Base-by-base conservation (phyloP, 2,329 filamentous ascomycete species). In the Nothophaeocryptopus gaeumannii region DNA sequence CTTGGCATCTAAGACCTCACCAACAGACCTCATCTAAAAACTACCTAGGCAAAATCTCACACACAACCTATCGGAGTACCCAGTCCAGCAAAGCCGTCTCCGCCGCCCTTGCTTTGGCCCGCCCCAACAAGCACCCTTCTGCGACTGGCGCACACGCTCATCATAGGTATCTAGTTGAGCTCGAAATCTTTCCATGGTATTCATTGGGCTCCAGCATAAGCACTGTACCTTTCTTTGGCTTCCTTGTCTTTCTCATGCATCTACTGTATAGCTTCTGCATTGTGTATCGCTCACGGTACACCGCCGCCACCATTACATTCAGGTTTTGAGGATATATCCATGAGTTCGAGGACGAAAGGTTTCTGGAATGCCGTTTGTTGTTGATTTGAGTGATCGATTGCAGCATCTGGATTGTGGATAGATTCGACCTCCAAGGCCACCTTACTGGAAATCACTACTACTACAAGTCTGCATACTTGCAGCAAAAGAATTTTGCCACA, bases 361-460 rank as follows among this genome's bases (percentile, higher is more conserved):
- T 9, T 15, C 13, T 35, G 36, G 41, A 47, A 55, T 56, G 53
- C 47, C 44, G 20, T 51, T 42, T 20, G 15, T 45, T 30, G 43
- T 47, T 10, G 31, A 45, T 31, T 20, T 48, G 30, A 53, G 53
- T 15, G 47, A 50, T 13, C 40, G 43, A 48, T 34, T 47, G n/a
- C 46, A 56, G 43, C 53, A 51, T 51, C 51, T 53, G n/a, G 53
- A 53, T 31, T 53, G 50, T 32, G 53, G 47, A 39, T 50, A 45
- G 41, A 49, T 20, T 41, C 8, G 39, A 41, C 15, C 20, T 26
- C 4, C 20, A 26, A 26, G 20, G 20, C 7, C 20, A 26, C 20
- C 20, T 26, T 26, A 26, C 20, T 26, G 20, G 20, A 26, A 7
- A 26, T 26, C 20, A 26, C 20, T 4, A 26, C 20, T 8, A 8